Percentiles rank a stretch among this genome's conserved stretches.
phyloP scores from a whole-genome alignment of 345 rosid genomes.

The Citrus mangshanensis region DNA sequence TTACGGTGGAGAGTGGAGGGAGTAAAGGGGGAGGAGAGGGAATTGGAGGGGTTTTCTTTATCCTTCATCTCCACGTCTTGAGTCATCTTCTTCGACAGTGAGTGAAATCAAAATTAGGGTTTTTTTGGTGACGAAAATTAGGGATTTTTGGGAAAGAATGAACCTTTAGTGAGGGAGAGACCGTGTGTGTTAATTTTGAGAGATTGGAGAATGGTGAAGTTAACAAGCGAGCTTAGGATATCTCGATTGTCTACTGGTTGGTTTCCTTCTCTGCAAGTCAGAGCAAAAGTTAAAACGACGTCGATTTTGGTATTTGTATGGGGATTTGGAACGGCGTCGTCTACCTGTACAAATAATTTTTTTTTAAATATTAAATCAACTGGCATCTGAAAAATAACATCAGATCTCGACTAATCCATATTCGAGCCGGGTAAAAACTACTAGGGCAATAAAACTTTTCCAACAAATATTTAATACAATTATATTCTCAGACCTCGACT shows the following conservation, averaged over 20 bases:
- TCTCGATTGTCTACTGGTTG: no score
- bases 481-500: accelerated
- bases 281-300: background rate
- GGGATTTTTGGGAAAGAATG: background rate
- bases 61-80: conserved; percentile 39
- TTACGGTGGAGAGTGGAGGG: conserved; percentile 33
- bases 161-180: background rate
- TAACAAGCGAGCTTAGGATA: background rate
- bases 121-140: background rate
- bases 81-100: conserved; percentile 20
- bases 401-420: accelerated
- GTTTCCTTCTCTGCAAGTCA: conserved; percentile 4
- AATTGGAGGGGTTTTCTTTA: conserved; percentile 34
- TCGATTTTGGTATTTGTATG: background rate
- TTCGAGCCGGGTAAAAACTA: accelerated
- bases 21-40: conserved; percentile 18
- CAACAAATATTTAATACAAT: no score
- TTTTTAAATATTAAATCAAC: no score
- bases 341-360: no score
- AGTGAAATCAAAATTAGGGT: background rate
- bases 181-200: background rate
- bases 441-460: accelerated
- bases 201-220: background rate
- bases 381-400: accelerated
- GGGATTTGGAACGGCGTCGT: background rate